Conservation (phyloP, 2,329 filamentous ascomycete species). For the Botrytis porri region DNA sequence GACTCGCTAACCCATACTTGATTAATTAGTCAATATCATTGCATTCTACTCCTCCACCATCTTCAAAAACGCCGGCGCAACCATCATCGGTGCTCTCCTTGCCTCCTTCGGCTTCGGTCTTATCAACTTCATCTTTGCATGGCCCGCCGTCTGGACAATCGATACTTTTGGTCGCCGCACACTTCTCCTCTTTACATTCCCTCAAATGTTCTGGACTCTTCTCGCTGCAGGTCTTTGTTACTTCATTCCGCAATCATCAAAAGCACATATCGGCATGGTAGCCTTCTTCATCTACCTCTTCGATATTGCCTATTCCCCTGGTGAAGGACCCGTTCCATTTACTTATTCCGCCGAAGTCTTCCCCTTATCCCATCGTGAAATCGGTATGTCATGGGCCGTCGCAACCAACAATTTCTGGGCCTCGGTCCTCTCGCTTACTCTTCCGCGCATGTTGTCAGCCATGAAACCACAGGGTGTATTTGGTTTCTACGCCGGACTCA, state of each 20-base stretch:
- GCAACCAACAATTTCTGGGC: constrained; percentile 60
- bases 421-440: constrained; percentile 58
- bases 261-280: constrained; percentile 51
- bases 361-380: constrained; percentile 60
- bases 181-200: constrained; percentile 63
- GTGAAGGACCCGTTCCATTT: constrained; percentile 61
- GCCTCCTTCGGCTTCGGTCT: constrained; percentile 64
- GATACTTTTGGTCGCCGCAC: constrained; percentile 64
- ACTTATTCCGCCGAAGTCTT: constrained; percentile 63
- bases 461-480: constrained; percentile 43
- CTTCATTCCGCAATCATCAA: constrained; percentile 42
- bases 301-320: constrained; percentile 62
- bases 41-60: constrained; percentile 71
- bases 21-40: constrained; percentile 56
- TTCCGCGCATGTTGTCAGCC: constrained; percentile 33
- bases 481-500: constrained; percentile 54
- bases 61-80: constrained; percentile 56
- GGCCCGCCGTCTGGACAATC: constrained; percentile 57
- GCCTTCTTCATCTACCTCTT: constrained; percentile 65
- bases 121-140: constrained; percentile 61
- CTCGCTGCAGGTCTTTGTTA: constrained; percentile 61
- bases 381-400: constrained; percentile 62
- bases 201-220: constrained; percentile 66
- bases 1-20: not conserved
- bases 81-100: constrained; percentile 53